Conservation (phyloP, 2,329 filamentous ascomycete genomes). For the Colletotrichum cordylinicola region DNA sequence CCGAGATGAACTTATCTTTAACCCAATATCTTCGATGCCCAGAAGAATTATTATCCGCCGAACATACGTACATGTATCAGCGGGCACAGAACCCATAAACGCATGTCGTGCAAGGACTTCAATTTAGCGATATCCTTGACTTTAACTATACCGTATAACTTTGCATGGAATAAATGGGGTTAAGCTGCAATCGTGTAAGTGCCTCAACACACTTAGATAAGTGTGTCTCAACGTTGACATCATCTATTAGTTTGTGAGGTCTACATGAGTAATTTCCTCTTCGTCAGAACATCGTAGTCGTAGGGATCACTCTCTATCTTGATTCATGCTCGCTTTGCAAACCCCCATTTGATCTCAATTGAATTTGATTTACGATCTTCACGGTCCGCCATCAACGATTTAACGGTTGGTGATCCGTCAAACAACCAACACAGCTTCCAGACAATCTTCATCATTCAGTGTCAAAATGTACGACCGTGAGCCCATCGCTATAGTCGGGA, state of each 20-base stretch:
- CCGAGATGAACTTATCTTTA: not conserved
- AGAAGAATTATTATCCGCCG: not conserved
- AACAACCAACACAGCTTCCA: not conserved
- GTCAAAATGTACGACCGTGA: conserved; percentile 2
- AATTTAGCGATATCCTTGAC: not conserved
- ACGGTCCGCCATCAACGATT: not conserved
- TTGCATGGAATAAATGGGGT: not conserved
- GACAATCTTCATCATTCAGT: not conserved
- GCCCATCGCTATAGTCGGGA: conserved; percentile 28
- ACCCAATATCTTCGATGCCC: not conserved
- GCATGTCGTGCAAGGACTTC: not conserved
- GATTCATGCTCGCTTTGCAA: not conserved
- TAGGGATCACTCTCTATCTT: not conserved
- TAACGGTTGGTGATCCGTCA: not conserved
- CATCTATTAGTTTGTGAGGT: not conserved
- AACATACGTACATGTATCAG: too few species aligned
- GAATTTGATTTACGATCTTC: not conserved
- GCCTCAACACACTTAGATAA: not conserved
- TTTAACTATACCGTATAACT: not conserved
- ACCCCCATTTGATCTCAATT: not conserved
- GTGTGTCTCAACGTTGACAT: not conserved
- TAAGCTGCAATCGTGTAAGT: not conserved
- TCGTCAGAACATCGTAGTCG: not conserved
- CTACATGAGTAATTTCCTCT: not conserved
- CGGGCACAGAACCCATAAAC: not conserved